Percentiles rank a stretch among this genome's conserved stretches.
Evolutionary conservation across 495 filamentous ascomycete genomes (phyloP).

Genomic region (Cercophora scortea): DNA sequence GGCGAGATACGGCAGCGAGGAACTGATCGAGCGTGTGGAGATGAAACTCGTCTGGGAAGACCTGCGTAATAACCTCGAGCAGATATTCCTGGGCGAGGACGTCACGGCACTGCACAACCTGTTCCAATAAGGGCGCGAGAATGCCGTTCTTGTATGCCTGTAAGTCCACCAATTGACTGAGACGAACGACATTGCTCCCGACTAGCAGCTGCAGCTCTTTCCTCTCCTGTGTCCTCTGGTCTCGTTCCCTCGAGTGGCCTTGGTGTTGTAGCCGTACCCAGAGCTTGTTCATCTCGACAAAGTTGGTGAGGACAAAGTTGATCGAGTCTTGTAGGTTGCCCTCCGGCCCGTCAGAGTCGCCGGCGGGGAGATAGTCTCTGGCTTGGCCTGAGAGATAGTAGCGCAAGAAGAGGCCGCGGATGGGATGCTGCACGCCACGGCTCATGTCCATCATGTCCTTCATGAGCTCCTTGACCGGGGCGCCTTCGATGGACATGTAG

Average conservation of each 20-base stretch:
- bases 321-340: slow-evolving; percentile 96
- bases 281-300: slow-evolving; percentile 99
- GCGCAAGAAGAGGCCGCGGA: slow-evolving; percentile 86
- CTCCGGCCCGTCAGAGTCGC: slow-evolving; percentile 83
- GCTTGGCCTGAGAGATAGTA: slow-evolving; percentile 96
- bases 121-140: slow-evolving; percentile 79
- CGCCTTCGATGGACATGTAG: slow-evolving; percentile 97
- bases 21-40: slow-evolving; percentile 93
- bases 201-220: slow-evolving; percentile 93
- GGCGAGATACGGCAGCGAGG: slow-evolving; percentile 77
- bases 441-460: slow-evolving; percentile 99
- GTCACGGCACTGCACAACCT: slow-evolving; percentile 96
- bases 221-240: slow-evolving; percentile 85
- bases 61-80: slow-evolving; percentile 94
- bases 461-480: slow-evolving; percentile 99
- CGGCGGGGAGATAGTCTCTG: slow-evolving; percentile 74
- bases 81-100: slow-evolving; percentile 96
- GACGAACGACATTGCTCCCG: slow-evolving; percentile 86
- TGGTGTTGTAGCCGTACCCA: slow-evolving; percentile 98
- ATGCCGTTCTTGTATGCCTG: slow-evolving; percentile 90
- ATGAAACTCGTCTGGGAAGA: slow-evolving; percentile 98
- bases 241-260: slow-evolving; percentile 89
- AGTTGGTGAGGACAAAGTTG: slow-evolving; percentile 94
- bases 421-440: slow-evolving; percentile 91
- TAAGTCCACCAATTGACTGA: slow-evolving; percentile 93